A percentile compares a stretch with the other conserved stretches of the same genome.
Evolutionary conservation across 257 asterid species (phyloP).

Genomic region (Echium plantagineum): DNA sequence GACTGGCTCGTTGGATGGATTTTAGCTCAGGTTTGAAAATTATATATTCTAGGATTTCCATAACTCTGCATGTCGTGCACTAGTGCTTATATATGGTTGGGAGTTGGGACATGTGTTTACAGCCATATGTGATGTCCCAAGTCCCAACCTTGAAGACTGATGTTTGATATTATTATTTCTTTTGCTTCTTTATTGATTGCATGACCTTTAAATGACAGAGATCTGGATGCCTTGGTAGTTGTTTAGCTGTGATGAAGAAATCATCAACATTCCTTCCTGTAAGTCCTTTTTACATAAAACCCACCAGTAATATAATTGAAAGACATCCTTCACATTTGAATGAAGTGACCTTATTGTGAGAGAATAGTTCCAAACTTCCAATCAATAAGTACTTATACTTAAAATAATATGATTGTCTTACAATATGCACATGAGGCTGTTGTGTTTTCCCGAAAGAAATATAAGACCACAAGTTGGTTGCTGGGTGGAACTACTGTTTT

Average conservation of each 20-base stretch:
- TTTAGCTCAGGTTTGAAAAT: constrained; percentile 68
- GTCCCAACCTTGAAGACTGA: not conserved
- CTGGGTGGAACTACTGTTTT: not conserved
- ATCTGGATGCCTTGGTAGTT: constrained; percentile 92
- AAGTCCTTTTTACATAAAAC: constrained; percentile 24
- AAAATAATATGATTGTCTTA: not conserved
- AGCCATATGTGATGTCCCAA: not conserved
- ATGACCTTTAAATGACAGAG: constrained; percentile 35
- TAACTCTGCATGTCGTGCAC: not conserved
- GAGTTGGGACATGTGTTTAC: constrained; percentile 2
- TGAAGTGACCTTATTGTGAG: not conserved
- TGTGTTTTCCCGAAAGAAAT: not conserved
- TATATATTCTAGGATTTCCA: not conserved
- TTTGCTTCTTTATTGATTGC: not conserved
- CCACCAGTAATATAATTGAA: not conserved
- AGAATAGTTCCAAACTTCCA: not conserved
- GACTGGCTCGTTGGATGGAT: constrained; percentile 99
- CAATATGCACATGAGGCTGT: not conserved
- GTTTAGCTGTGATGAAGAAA: constrained; percentile 94
- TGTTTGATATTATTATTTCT: constrained; percentile 6
- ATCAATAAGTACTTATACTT: not conserved
- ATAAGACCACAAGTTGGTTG: not conserved
- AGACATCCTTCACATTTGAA: not conserved
- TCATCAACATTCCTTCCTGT: constrained; percentile 87
- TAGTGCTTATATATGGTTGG: not conserved